phyloP scores from a whole-genome alignment of 805 yeast genomes.

The Candida maltosa region DNA sequence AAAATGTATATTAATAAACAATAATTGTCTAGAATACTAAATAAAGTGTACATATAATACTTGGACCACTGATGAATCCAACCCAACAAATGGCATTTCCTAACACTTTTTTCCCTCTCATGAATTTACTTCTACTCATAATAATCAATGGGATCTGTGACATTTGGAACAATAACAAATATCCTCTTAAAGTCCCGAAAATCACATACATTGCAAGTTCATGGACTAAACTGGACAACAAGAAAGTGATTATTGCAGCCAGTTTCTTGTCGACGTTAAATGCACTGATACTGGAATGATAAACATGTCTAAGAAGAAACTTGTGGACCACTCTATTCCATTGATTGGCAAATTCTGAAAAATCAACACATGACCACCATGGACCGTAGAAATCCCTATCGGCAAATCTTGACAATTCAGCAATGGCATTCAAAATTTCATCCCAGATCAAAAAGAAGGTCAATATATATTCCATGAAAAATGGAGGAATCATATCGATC shows the following conservation, averaged over 20 bases:
- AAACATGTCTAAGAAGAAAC: constrained; percentile 87
- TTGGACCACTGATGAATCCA: constrained; percentile 87
- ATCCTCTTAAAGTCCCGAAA: constrained; percentile 77
- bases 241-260: constrained; percentile 77
- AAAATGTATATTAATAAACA: not conserved
- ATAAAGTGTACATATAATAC: constrained; percentile 80
- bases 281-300: constrained; percentile 83
- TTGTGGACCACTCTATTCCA: constrained; percentile 96
- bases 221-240: constrained; percentile 79
- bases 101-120: constrained; percentile 53
- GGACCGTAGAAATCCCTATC: constrained; percentile 92
- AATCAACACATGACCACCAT: constrained; percentile 96
- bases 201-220: constrained; percentile 91
- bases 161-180: constrained; percentile 79
- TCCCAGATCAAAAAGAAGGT: constrained; percentile 94
- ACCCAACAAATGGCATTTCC: constrained; percentile 89
- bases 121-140: constrained; percentile 54
- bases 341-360: constrained; percentile 89
- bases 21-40: constrained; percentile 53
- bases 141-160: constrained; percentile 77
- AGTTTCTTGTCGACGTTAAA: constrained; percentile 57
- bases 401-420: constrained; percentile 81
- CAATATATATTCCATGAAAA: constrained; percentile 69
- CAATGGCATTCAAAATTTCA: constrained; percentile 82
- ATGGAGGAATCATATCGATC: constrained; percentile 76